These are phyloP conservation scores for Trichoderma atrobrunneum DNA, from an alignment of 2,329 filamentous ascomycete genomes.

Conservation along the genomic window DNA sequence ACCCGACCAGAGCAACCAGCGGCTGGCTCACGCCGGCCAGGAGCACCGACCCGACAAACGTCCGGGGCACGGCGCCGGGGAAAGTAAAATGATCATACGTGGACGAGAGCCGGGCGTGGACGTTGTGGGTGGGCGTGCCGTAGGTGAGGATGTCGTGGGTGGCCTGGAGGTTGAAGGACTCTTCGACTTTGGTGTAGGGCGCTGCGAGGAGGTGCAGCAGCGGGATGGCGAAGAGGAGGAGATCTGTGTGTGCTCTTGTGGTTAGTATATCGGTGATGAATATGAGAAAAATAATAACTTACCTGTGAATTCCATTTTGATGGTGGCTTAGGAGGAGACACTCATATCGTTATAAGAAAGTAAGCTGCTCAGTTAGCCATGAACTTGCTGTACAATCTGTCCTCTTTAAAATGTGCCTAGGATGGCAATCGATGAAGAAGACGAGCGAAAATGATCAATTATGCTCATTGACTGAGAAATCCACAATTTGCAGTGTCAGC, in stretches of 20 bases:
- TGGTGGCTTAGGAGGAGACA: neutral
- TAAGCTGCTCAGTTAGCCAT: neutral
- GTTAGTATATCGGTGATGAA: neutral
- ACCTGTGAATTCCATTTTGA: conserved; percentile 10
- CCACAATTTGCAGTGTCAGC: neutral
- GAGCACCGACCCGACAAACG: conserved; percentile 78
- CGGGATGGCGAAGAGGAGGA: conserved; percentile 55
- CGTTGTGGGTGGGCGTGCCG: conserved; percentile 63
- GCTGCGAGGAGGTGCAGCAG: conserved; percentile 67
- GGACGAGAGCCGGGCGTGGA: conserved; percentile 51
- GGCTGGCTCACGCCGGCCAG: conserved; percentile 72
- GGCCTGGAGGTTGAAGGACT: conserved; percentile 97
- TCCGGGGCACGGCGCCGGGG: conserved; percentile 85
- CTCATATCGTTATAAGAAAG: neutral
- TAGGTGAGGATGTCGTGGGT: conserved; percentile 84
- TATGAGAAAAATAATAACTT: neutral
- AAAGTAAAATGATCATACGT: conserved; percentile 89
- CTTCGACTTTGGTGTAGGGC: conserved; percentile 96
- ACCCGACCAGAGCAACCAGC: conserved; percentile 55
- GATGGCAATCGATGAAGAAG: no score
- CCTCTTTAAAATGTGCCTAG: neutral
- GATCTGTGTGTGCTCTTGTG: conserved; percentile 17
- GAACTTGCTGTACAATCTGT: neutral
- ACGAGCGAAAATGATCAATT: neutral
- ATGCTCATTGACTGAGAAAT: no score